Evolutionary conservation across 169 alveolate species (phyloP).

Genomic region (Eimeria acervulina): DNA sequence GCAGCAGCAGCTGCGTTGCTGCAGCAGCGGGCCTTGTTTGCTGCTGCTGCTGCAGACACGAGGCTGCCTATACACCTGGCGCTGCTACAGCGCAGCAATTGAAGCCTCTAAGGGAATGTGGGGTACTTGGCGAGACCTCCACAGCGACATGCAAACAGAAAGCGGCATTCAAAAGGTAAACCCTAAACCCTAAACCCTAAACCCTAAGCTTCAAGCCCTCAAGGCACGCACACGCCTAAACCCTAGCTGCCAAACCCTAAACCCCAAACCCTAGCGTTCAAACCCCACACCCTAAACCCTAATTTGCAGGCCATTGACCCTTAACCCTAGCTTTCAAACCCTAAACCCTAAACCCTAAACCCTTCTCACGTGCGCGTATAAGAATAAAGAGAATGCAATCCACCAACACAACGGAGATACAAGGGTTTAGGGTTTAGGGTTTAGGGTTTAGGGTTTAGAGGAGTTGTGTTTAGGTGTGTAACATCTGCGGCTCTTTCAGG

Average conservation of each 20-base stretch:
- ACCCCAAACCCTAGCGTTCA: background rate
- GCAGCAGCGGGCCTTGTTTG: slow-evolving; percentile 53
- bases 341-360: too few species aligned
- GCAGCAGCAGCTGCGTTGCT: slow-evolving; percentile 39
- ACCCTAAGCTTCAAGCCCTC: background rate
- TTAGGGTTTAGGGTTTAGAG: background rate
- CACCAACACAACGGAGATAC: too few species aligned
- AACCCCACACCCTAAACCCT: background rate
- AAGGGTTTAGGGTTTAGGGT: background rate
- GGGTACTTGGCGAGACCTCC: slow-evolving; percentile 84
- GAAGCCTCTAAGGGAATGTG: slow-evolving; percentile 46
- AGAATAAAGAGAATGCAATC: too few species aligned
- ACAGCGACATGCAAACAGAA: slow-evolving; percentile 15
- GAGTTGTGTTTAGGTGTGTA: background rate
- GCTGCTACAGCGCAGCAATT: slow-evolving; percentile 47
- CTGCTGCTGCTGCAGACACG: slow-evolving; percentile 46
- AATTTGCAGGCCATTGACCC: too few species aligned
- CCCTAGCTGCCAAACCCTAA: background rate
- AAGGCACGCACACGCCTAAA: too few species aligned
- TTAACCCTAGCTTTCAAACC: background rate
- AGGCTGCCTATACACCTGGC: slow-evolving; percentile 30
- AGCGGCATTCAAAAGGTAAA: slow-evolving; percentile 41
- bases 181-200: background rate
- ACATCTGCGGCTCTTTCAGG: too few species aligned
- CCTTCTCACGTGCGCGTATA: too few species aligned